These are phyloP conservation scores for Agaricus subrufescens DNA, from an alignment of 768 basidiomycete species.

Conservation along the genomic window DNA sequence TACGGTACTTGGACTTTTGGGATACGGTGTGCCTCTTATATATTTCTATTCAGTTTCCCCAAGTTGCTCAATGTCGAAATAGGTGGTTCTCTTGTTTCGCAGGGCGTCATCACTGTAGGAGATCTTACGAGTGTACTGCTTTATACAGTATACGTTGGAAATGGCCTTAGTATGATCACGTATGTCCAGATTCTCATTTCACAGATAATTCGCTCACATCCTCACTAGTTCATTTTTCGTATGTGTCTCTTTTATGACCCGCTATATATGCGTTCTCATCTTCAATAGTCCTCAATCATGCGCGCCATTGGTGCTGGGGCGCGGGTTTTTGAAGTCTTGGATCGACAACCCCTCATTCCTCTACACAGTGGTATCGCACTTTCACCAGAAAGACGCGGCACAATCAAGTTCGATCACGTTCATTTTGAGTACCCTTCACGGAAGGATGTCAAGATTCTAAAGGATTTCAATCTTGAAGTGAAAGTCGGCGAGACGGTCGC, in stretches of 20 bases:
- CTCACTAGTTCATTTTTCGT: slow-evolving; percentile 44
- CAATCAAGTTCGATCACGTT: slow-evolving; percentile 78
- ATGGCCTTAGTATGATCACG: slow-evolving; percentile 76
- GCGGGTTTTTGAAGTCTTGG: slow-evolving; percentile 91
- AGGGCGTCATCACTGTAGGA: slow-evolving; percentile 85
- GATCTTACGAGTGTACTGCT: slow-evolving; percentile 86
- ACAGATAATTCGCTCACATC: slow-evolving; percentile 6
- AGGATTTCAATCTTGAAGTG: slow-evolving; percentile 78
- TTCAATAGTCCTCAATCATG: slow-evolving; percentile 81
- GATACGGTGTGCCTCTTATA: slow-evolving; percentile 62
- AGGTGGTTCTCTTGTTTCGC: slow-evolving; percentile 91
- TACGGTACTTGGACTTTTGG: slow-evolving; percentile 81
- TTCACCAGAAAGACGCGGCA: slow-evolving; percentile 51
- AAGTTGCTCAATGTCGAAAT: background rate
- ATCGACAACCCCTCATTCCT: slow-evolving; percentile 71
- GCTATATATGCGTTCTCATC: slow-evolving; percentile 19
- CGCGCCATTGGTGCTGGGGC: slow-evolving; percentile 91
- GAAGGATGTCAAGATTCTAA: slow-evolving; percentile 73
- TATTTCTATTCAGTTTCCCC: background rate
- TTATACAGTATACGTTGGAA: slow-evolving; percentile 88
- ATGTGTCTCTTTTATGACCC: slow-evolving; percentile 14
- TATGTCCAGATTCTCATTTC: slow-evolving; percentile 26
- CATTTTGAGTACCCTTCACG: slow-evolving; percentile 89
- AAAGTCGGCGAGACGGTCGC: slow-evolving; percentile 85
- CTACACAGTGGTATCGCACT: slow-evolving; percentile 58